Base-by-base conservation (phyloP, 1,284 basidiomycete species). In the Ganoderma sinense region DNA sequence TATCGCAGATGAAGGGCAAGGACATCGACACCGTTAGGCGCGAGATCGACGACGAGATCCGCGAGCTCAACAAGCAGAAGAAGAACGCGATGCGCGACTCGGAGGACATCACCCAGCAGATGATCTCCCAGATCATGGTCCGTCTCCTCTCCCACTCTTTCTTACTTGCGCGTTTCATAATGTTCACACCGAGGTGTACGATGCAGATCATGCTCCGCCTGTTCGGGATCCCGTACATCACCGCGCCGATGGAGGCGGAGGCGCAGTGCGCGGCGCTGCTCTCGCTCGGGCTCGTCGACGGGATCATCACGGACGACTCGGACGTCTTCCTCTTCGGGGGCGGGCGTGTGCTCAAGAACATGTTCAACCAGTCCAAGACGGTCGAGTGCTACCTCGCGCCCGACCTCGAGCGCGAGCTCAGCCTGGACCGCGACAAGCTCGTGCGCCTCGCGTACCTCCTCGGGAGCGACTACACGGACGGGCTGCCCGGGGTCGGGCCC, bases 291-390 rank as follows among this genome's bases (percentile, higher is more conserved):
- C 87, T 99, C 33, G 97, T 98, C 45, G 97, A 99, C 76, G 98
- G 98, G 0, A 94, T 99, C 74, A 99, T 99, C 80, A 99, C 98
- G 0, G 98, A 99, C 81, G 98, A 99, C 82, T 98, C 96, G 20
- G 98, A 99, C 78, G 97, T 99, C 43, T 99, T 99, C 81, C 90
- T 99, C 59, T 99, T 99, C 75, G 97, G 98, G 40, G 97, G 95
- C 20, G 85, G 88, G 69, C 91, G 96, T 36, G 95, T 99, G 56
- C 98, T 94, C 87, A 98, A 98, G 82, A 98, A 99, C 81, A 98
- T 99, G 94, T 99, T 99, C 85, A 99, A 99, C 81, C 96, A 99
- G 82, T 94, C 95, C 70, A 99, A 98, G 86, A 98, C 96, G 11
- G 97, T 99, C 69, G 97, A 99, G 81, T 97, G 96, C 78, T 99